Percentiles rank a stretch among this genome's conserved stretches.
Conservation (phyloP, 148 eudicot species). For the Nyssa sinensis region DNA sequence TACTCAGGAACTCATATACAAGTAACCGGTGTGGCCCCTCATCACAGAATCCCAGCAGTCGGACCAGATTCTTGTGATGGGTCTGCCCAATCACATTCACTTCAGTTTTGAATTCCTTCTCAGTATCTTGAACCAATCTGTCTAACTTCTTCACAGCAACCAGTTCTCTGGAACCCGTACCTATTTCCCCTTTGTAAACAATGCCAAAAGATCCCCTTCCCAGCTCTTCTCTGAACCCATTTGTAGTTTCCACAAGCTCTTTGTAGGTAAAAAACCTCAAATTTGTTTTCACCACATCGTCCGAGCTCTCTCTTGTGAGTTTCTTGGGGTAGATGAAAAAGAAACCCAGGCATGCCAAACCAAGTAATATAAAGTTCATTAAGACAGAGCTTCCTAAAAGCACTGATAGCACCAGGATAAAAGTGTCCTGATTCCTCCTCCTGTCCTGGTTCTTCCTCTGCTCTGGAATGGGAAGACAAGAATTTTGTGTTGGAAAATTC, state of each 20-base stretch:
- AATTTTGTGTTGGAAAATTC: background rate
- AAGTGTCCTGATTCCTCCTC: background rate
- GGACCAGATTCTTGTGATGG: constrained; percentile 46
- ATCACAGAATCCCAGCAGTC: constrained; percentile 46
- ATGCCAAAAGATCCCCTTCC: constrained; percentile 40
- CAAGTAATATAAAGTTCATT: constrained; percentile 15
- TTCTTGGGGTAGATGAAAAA: constrained; percentile 9
- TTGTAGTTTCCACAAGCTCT: constrained; percentile 47
- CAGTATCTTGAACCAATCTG: constrained; percentile 23
- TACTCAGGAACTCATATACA: constrained; percentile 50
- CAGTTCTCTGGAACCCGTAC: background rate
- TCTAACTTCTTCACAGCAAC: constrained; percentile 31
- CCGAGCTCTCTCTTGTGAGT: too few relatives aligned
- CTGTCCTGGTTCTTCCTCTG: background rate
- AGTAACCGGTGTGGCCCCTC: constrained; percentile 43
- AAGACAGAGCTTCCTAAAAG: constrained; percentile 17
- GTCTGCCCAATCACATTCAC: constrained; percentile 13
- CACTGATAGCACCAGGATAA: constrained; percentile 11
- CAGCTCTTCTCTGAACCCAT: constrained; percentile 44
- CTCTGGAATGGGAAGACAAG: background rate
- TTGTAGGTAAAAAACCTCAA: constrained; percentile 32
- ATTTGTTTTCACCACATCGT: background rate
- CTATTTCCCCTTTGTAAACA: constrained; percentile 50
- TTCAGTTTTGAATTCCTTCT: constrained; percentile 25
- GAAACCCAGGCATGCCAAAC: constrained; percentile 8